phyloP scores from a whole-genome alignment of 2,329 filamentous ascomycete genomes.

The Cladorrhinum sp. region DNA sequence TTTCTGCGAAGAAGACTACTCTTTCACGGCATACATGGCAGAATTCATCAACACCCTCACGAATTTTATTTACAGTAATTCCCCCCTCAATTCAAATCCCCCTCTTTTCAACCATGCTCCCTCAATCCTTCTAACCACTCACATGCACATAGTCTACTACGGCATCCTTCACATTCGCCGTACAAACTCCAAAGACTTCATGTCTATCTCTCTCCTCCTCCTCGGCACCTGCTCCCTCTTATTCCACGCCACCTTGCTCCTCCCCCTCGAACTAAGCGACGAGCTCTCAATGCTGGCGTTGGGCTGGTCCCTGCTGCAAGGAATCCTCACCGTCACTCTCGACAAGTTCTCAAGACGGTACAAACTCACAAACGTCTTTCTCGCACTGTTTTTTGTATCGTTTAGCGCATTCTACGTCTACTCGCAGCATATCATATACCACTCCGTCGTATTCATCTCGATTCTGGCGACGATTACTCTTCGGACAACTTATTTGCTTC shows the following conservation, averaged over 20 bases:
- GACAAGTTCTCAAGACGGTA: conserved; percentile 30
- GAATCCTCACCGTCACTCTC: conserved; percentile 42
- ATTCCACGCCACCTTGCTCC: conserved; percentile 46
- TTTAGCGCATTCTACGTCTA: conserved; percentile 43
- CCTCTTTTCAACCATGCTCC: background rate
- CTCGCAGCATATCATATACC: conserved; percentile 43
- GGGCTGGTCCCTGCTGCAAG: conserved; percentile 50
- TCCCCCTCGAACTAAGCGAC: conserved; percentile 46
- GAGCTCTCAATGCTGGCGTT: conserved; percentile 59
- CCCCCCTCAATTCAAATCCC: background rate
- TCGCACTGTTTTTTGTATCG: conserved; percentile 37
- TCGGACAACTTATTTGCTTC: conserved; percentile 15
- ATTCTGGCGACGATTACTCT: conserved; percentile 37
- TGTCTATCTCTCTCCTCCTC: conserved; percentile 40
- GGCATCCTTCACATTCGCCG: conserved; percentile 30
- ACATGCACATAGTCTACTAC: conserved; percentile 43
- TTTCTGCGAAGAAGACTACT: conserved; percentile 50
- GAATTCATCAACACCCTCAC: conserved; percentile 54
- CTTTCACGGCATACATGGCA: conserved; percentile 48
- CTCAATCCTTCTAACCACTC: too few species aligned
- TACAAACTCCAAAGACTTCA: conserved; percentile 35
- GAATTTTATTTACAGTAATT: conserved; percentile 42
- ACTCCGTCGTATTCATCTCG: conserved; percentile 38
- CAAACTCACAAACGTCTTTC: conserved; percentile 37
- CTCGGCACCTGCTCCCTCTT: conserved; percentile 43